phyloP scores from a whole-genome alignment of 2,329 filamentous ascomycete species.

The Cordyceps javanica region DNA sequence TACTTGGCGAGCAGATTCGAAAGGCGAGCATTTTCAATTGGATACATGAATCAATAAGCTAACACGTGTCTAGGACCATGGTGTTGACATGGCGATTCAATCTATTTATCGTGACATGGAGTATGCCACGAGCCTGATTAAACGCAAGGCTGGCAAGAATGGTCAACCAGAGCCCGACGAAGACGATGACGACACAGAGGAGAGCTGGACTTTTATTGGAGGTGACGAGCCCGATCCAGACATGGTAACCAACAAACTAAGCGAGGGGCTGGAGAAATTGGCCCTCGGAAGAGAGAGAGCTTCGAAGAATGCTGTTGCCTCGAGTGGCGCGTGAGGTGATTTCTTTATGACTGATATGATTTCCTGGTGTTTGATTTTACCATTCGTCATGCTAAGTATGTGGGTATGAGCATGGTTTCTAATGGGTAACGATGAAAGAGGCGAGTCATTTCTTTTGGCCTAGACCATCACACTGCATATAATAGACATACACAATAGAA shows the following conservation, averaged over 20 bases:
- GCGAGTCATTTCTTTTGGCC: not conserved
- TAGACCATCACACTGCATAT: conserved; percentile 9
- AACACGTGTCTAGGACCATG: conserved; percentile 61
- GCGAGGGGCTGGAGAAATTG: conserved; percentile 25
- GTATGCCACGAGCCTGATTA: conserved; percentile 80
- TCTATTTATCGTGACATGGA: conserved; percentile 92
- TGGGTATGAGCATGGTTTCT: not conserved
- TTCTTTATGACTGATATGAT: conserved; percentile 1
- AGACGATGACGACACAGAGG: conserved; percentile 58
- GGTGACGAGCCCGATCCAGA: conserved; percentile 42
- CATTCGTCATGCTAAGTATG: not conserved
- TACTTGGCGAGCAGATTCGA: conserved; percentile 81
- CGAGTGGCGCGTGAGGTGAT: not conserved
- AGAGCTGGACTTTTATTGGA: conserved; percentile 89
- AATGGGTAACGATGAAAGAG: not conserved
- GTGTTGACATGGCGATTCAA: conserved; percentile 85
- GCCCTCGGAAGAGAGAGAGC: conserved; percentile 18
- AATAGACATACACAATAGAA: conserved; percentile 12
- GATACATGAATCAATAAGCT: conserved; percentile 14
- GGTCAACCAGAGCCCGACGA: conserved; percentile 29
- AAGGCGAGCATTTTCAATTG: conserved; percentile 49
- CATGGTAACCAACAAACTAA: conserved; percentile 34
- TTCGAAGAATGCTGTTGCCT: conserved; percentile 20
- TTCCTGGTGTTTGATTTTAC: not conserved
- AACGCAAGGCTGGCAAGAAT: conserved; percentile 53